Base-by-base conservation (phyloP, 225 moss, liverwort and hornwort species). In the Sphagnum tenellum region DNA sequence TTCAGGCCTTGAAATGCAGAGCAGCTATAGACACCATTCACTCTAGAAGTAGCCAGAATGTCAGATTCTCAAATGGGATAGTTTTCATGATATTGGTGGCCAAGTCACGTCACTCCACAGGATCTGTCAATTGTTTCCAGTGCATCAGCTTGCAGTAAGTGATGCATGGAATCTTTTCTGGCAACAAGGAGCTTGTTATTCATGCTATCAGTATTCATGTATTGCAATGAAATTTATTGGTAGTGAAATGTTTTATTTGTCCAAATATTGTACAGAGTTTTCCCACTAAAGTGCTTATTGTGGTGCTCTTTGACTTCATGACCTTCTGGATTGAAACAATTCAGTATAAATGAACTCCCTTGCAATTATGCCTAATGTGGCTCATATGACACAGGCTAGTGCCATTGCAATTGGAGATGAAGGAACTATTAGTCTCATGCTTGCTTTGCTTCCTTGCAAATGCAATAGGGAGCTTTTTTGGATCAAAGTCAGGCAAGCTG, bases 51-150 rank as follows among this genome's bases (percentile, higher is more conserved):
- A 74, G 65, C 49, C 72, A 78, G 73, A 81, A 75, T 47, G 75
- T 69, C 64, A 81, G 71, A 12, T 64, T 73, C 60, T 65, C 51
- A 70, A 73, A 81, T 57, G 60, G 65, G 64, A 65, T 68, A 71
- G 67, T 67, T 50, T 67, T 79, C 56, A 70, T 69, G 66, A 69
- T 79, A 70, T 12, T 68, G 55, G 70, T 79, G 63, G 82, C 82
- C 49, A 89, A 88, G 77, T 95, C 91, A 91, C 83, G 86, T 60
- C 89, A 74, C 63, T 88, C 86, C 55, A 75, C 86, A 59, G 89
- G 91, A 72, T 89, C 86, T 45, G 94, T 95, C 13, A 89, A 89
- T 74, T 95, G 94, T 77, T 92, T 88, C 69, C 89, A 92, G 74
- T 81, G 78, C 71, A 86, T 95, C 60, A 82, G 62, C 63, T 81